Evolutionary conservation across 2,329 filamentous ascomycete genomes (phyloP).

Genomic region (Cryphonectria nitschkei): DNA sequence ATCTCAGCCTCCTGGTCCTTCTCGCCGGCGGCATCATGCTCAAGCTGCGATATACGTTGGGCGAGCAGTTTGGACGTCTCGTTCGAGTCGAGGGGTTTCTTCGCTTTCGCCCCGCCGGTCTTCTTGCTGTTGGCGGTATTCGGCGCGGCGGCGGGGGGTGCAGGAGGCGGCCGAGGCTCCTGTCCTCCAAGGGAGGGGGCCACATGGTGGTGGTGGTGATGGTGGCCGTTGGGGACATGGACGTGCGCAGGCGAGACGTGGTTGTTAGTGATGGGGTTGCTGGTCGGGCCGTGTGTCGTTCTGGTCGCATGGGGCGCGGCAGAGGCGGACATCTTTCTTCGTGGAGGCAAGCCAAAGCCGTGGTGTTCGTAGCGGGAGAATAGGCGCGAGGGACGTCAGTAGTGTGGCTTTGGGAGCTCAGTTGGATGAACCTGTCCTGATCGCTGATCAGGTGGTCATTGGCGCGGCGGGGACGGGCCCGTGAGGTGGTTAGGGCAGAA

Average conservation of each 20-base stretch:
- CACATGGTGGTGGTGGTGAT: constrained; percentile 30
- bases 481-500: constrained; percentile 17
- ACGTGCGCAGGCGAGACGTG: constrained; percentile 34
- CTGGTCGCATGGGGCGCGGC: constrained; percentile 21
- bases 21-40: constrained; percentile 89
- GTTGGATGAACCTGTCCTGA: constrained; percentile 15
- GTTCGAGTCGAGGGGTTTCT: constrained; percentile 81
- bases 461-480: constrained; percentile 20
- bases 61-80: constrained; percentile 92
- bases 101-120: constrained; percentile 69
- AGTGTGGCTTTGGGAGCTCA: constrained; percentile 11
- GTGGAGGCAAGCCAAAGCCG: background rate
- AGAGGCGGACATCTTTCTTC: constrained; percentile 26
- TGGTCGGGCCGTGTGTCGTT: constrained; percentile 22
- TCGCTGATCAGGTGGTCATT: constrained; percentile 20
- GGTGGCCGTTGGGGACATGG: constrained; percentile 36
- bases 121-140: constrained; percentile 70
- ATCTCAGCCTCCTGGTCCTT: constrained; percentile 97
- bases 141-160: constrained; percentile 51
- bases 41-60: constrained; percentile 92
- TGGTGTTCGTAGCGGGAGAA: constrained; percentile 8
- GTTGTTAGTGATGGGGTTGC: constrained; percentile 23
- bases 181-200: constrained; percentile 35
- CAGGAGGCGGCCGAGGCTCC: constrained; percentile 47
- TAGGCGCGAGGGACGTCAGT: background rate